Evolutionary conservation across 2,329 filamentous ascomycete species (phyloP), one percentile per base, ranked within the genome.

Genomic region (Talaromyces piceae): DNA sequence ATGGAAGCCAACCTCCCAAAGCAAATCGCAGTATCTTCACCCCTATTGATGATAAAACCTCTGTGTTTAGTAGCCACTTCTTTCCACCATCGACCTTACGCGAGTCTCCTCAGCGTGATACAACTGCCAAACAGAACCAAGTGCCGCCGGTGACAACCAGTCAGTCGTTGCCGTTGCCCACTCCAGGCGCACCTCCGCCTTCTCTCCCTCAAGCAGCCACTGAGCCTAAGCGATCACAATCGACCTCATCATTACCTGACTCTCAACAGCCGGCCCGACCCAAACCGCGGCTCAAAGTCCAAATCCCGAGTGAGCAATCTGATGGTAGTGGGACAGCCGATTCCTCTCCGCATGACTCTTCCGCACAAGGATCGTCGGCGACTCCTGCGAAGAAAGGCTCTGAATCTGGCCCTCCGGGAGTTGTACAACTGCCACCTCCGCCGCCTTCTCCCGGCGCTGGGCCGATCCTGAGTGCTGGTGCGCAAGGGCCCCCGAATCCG

Each of bases 1-100:
- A 65, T 54, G 63, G 56, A 64, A 74, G 56, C 20, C 64, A 66
- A 39, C 69, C 81, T n/a, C 84, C 86, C 2, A 87, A 85, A 61
- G 71, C 77, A 28, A 91, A 91, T 20, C 86, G 91, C 65, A 96
- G 91, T 67, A 97, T 98, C 54, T 97, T 97, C 65, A 98, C 93
- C 0, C 93, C 93, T 0, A 95, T 98, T 56, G 93, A 97, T 61
- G 91, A 95, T 65, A 90, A 87, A 60, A 81, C 88, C 45, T 96
- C 91, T 1, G 85, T 96, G 53, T 72, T 96, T 41, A 89, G 88
- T 11, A 88, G 91, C 57, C 90, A 95, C 66, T 84, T 87, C 56
- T 83, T 82, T 13, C 80, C 87, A 58, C 41, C 45, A 9, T 76
- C 79, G 2, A 81, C 82, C 45, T 68, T 76, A 45, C 74, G 74